A percentile compares a stretch with the other conserved stretches of the same genome.
Conservation (phyloP, 2,329 filamentous ascomycete species). For the Calonectria henricotiae region DNA sequence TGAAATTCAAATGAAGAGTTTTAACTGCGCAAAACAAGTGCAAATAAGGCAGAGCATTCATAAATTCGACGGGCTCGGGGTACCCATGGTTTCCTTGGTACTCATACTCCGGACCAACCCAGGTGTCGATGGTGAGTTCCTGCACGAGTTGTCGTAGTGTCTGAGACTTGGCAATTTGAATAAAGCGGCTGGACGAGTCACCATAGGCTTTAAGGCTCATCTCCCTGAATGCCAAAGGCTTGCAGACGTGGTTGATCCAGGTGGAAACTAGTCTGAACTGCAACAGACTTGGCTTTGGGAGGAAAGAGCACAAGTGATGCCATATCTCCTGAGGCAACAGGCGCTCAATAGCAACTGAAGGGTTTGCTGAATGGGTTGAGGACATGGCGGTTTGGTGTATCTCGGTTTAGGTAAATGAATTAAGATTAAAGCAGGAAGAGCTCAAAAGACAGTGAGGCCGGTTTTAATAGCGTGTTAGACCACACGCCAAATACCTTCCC, state of each 20-base stretch:
- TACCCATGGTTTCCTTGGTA: slow-evolving; percentile 14
- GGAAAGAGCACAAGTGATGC: slow-evolving; percentile 31
- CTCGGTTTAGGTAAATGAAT: too few relatives aligned
- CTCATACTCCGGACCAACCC: slow-evolving; percentile 22
- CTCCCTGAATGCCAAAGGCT: slow-evolving; percentile 22
- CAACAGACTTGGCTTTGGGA: slow-evolving; percentile 9
- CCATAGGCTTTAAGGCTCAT: slow-evolving; percentile 28
- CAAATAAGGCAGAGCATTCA: slow-evolving; percentile 39
- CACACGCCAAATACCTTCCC: neutral
- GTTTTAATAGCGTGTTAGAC: neutral
- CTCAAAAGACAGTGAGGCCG: neutral
- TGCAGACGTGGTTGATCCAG: slow-evolving; percentile 1
- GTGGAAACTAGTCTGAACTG: slow-evolving; percentile 32
- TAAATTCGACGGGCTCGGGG: neutral
- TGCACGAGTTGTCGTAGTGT: slow-evolving; percentile 32
- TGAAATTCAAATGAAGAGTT: slow-evolving; percentile 37
- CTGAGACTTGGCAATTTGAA: slow-evolving; percentile 30
- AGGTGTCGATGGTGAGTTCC: slow-evolving; percentile 41
- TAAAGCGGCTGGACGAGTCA: slow-evolving; percentile 34
- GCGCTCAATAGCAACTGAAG: too few relatives aligned
- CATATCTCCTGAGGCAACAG: slow-evolving; percentile 35
- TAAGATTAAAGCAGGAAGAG: neutral
- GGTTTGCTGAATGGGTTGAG: too few relatives aligned
- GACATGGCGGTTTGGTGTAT: neutral
- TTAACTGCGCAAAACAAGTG: slow-evolving; percentile 19